These are phyloP conservation scores for Fusarium floridanum DNA, from an alignment of 2,329 filamentous ascomycete genomes.

Conservation along the genomic window DNA sequence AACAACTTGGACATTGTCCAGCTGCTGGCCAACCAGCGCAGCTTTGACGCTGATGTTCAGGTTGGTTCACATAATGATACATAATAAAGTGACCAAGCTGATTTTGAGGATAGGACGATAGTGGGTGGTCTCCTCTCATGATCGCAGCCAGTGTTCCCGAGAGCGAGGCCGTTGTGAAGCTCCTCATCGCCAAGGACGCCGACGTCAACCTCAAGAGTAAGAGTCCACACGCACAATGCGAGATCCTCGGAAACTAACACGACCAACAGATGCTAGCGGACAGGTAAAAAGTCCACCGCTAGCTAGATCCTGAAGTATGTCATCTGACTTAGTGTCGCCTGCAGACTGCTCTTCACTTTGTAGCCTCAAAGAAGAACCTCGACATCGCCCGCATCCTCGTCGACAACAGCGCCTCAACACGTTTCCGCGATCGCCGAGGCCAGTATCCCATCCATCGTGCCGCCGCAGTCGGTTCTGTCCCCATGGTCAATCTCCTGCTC, in stretches of 20 bases:
- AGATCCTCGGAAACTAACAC: slow-evolving; percentile 2
- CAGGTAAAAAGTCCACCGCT: slow-evolving; percentile 60
- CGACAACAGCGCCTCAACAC: slow-evolving; percentile 78
- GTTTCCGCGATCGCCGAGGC: slow-evolving; percentile 87
- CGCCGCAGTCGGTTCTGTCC: slow-evolving; percentile 88
- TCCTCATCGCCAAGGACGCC: slow-evolving; percentile 77
- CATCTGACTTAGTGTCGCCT: neutral
- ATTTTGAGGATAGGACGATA: slow-evolving; percentile 69
- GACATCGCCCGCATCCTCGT: slow-evolving; percentile 85
- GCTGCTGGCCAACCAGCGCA: slow-evolving; percentile 75
- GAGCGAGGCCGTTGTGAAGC: slow-evolving; percentile 74
- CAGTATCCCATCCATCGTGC: slow-evolving; percentile 93
- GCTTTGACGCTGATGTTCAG: slow-evolving; percentile 87
- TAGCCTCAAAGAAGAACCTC: slow-evolving; percentile 89
- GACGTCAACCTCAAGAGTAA: slow-evolving; percentile 80
- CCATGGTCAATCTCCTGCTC: slow-evolving; percentile 85
- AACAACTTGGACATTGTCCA: slow-evolving; percentile 82
- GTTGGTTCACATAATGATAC: slow-evolving; percentile 54
- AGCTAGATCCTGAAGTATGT: neutral
- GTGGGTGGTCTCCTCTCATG: slow-evolving; percentile 88
- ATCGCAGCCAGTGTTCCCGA: slow-evolving; percentile 83
- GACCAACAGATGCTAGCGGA: slow-evolving; percentile 70
- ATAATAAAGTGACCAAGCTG: neutral
- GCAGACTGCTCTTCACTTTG: slow-evolving; percentile 90
- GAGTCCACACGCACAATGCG: slow-evolving; percentile 14